Base-by-base conservation (phyloP, 768 basidiomycete species). In the Lepiota venenata region DNA sequence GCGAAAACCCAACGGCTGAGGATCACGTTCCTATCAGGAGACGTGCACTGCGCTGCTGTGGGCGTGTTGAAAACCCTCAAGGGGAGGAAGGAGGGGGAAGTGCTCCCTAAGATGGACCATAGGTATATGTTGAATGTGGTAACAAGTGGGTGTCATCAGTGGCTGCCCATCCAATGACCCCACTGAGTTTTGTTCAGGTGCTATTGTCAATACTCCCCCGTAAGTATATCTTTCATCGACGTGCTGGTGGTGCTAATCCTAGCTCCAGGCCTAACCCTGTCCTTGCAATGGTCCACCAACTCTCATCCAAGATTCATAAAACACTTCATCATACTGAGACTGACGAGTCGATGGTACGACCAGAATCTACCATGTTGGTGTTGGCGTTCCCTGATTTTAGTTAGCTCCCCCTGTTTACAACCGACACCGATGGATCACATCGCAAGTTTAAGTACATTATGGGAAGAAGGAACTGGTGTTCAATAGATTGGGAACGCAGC, bases 141-240 rank as follows among this genome's bases (percentile, higher is more conserved):
- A 8, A 84, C 90, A 4, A 93, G 91, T 86, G 61, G 57, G 81
- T 71, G 14, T 27, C 48, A 32, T 22, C 25, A 22, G 11, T 15
- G 10, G 12, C 27, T 20, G 14, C 38, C 35, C 10, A 12, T 27
- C 15, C 3, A 10, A 21, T 43, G 40, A 15, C 5, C 25, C 2
- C 20, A 40, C 25, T 25, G 25, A 20, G n/a, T 16, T 35, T 60
- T 38, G 58, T 39, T 48, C 25, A 85, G 84, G 84, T 62, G 96
- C 96, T 12, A 98, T 99, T 58, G 96, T 99, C 45, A 96, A 97
- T 65, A 97, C 96, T 0, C 79, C 79, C 4, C 94, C 96, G 88
- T 87, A 64, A 65, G 88, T 74, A 9, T 7, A 56, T 5, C 35
- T 16, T 42, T 39, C 11, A 29, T 41, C 36, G 52, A 25, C 16